A percentile compares a stretch with the other conserved stretches of the same genome.
phyloP scores from a whole-genome alignment of 1,284 basidiomycete genomes.

The Earliella scabrosa region DNA sequence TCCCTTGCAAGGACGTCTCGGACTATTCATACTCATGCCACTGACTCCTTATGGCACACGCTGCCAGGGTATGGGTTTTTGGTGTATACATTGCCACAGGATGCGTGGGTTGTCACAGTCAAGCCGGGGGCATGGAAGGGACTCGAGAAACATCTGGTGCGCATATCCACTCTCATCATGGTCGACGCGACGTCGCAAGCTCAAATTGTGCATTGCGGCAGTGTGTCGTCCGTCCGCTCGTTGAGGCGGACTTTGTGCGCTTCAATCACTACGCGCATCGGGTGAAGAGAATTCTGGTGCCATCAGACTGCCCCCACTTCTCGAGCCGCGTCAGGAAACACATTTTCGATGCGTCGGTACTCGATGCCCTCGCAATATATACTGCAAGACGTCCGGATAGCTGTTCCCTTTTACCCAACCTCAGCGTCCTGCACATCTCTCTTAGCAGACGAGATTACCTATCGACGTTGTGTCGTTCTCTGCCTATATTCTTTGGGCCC shows the following conservation, averaged over 20 bases:
- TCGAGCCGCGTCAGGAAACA: not conserved
- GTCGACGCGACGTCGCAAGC: not conserved
- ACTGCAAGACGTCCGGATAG: not conserved
- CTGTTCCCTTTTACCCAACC: not conserved
- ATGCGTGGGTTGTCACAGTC: not conserved
- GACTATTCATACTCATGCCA: constrained; percentile 8
- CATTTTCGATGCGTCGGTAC: not conserved
- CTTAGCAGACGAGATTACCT: not conserved
- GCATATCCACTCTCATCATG: not conserved
- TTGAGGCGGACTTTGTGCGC: not conserved
- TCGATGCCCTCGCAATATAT: too few relatives aligned
- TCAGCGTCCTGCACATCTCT: not conserved
- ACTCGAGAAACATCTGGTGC: not conserved
- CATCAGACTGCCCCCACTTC: not conserved
- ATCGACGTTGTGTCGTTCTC: not conserved
- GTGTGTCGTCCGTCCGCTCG: not conserved
- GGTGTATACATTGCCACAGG: constrained; percentile 2
- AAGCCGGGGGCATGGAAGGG: not conserved
- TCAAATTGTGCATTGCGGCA: not conserved
- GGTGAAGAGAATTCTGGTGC: not conserved
- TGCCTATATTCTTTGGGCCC: not conserved
- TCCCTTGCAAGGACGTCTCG: constrained; percentile 9
- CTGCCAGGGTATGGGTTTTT: constrained; percentile 3
- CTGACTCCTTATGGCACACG: constrained; percentile 9
- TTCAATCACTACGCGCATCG: constrained; percentile 1